Evolutionary conservation across 331 rosid genomes (phyloP), one percentile per base, ranked within the genome.

Genomic region (Telfairia occidentalis): DNA sequence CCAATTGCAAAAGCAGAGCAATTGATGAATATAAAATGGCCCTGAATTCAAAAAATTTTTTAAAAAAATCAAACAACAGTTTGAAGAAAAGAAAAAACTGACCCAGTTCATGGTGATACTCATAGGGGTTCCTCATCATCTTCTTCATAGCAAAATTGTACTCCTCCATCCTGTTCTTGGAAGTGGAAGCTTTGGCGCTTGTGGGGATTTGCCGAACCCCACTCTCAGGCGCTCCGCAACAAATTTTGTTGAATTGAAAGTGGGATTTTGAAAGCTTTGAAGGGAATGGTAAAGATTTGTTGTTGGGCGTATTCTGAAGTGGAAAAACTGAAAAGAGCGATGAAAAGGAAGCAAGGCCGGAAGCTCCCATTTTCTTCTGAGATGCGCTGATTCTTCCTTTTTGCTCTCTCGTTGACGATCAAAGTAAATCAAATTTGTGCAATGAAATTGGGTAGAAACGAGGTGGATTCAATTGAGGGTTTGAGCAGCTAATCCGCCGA

Each of bases 51-150:
- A 9, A 70, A 9, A 4, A n/a, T n/a, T n/a, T n/a, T n/a, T n/a
- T n/a, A n/a, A 5, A 15, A 48, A 15, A 48, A 15, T 12, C 18
- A 13, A 43, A 76, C 37, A 66, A 57, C n/a, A 18, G 16, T n/a
- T 50, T 46, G 49, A 12, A 77, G 38, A 61, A 53, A 38, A 30
- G 52, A 61, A 28, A 76, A 60, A 71, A 85, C 97, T 75, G 80
- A 94, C 97, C 97, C 61, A 91, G 84, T 84, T 94, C 96, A 64
- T 94, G 98, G 38, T 94, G 97, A 83, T 94, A 94, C 82, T 94
- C 98, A 46, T 87, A 91, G 60, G 98, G 98, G 78, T 81, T 94
- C 77, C 88, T 91, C 98, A 87, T 94, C 98, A 91, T 94, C 77
- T 63, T 84, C 89, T 81, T 94, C 98, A 89, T 94, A 32, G 96